Evolutionary conservation across 1,284 basidiomycete species (phyloP).

Genomic region (Sanghuangporus weigelae): DNA sequence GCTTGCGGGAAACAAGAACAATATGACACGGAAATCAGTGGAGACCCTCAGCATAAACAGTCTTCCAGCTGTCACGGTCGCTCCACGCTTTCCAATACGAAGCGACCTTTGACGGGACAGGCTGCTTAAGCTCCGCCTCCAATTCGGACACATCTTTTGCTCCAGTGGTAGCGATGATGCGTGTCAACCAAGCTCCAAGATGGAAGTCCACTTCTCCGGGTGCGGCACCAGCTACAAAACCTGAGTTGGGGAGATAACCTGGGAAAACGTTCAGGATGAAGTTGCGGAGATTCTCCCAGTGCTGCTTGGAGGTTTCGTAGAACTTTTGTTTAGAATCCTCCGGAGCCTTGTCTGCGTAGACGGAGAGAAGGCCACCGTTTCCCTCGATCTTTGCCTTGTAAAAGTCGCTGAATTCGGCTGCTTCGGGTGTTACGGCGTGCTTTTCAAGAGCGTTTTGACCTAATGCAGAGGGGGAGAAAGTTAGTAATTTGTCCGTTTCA

Average conservation of each 20-base stretch:
- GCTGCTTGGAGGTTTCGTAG: constrained; percentile 34
- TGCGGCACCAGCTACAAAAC: constrained; percentile 42
- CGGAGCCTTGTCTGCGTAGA: constrained; percentile 38
- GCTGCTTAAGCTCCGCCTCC: constrained; percentile 36
- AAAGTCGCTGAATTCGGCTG: constrained; percentile 43
- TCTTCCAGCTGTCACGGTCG: constrained; percentile 51
- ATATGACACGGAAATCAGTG: constrained; percentile 30
- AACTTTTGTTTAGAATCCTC: constrained; percentile 34
- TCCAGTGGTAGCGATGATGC: constrained; percentile 28
- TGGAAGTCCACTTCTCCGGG: constrained; percentile 55
- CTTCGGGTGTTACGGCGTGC: constrained; percentile 37
- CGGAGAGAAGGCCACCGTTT: constrained; percentile 42
- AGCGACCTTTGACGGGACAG: constrained; percentile 36
- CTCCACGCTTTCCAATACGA: constrained; percentile 47
- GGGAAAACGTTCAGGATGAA: constrained; percentile 41
- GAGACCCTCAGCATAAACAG: constrained; percentile 43
- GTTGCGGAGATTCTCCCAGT: constrained; percentile 34
- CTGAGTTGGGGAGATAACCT: constrained; percentile 34
- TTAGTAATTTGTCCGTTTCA: constrained; percentile 7
- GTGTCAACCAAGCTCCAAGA: constrained; percentile 46
- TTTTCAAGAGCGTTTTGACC: constrained; percentile 41
- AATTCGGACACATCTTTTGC: constrained; percentile 27
- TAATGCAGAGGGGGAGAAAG: constrained; percentile 13
- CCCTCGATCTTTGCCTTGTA: constrained; percentile 44
- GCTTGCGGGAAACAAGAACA: not conserved